Evolutionary conservation across 2,329 filamentous ascomycete genomes (phyloP).

Genomic region (Epichloe sibirici): DNA sequence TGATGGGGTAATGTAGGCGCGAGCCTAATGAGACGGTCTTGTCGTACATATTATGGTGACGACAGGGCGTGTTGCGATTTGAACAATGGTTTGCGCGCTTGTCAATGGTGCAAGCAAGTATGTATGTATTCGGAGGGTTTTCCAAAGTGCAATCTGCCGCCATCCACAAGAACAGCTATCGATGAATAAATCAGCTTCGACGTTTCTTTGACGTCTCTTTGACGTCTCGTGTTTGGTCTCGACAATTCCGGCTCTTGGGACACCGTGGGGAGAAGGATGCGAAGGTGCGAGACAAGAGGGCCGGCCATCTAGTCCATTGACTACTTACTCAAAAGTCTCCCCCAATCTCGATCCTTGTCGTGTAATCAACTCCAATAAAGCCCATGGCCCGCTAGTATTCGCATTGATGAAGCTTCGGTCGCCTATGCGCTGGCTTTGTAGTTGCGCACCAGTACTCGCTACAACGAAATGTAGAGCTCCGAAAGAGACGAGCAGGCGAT

Average conservation of each 20-base stretch:
- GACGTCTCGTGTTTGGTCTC: not conserved
- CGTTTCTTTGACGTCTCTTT: not conserved
- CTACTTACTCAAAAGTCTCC: constrained; percentile 17
- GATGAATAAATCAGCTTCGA: not conserved
- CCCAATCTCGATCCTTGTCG: constrained; percentile 19
- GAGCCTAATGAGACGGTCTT: constrained; percentile 39
- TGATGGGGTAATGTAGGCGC: constrained; percentile 83
- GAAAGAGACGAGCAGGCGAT: not conserved
- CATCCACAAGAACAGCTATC: not conserved
- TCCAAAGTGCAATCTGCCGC: not conserved
- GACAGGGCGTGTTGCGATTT: not conserved
- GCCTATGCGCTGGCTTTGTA: not conserved
- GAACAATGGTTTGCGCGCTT: not conserved
- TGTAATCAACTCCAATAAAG: constrained; percentile 17
- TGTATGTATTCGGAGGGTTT: not conserved
- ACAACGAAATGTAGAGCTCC: not conserved
- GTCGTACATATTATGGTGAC: constrained; percentile 22
- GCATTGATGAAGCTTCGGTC: not conserved
- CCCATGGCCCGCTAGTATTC: constrained; percentile 21
- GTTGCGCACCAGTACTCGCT: not conserved
- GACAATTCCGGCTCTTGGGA: not conserved
- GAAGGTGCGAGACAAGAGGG: not conserved
- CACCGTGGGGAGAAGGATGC: not conserved
- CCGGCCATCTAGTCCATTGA: not conserved
- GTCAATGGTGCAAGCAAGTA: not conserved